These are phyloP conservation scores for Quercus variabilis DNA, from an alignment of 306 rosid species.

Conservation along the genomic window DNA sequence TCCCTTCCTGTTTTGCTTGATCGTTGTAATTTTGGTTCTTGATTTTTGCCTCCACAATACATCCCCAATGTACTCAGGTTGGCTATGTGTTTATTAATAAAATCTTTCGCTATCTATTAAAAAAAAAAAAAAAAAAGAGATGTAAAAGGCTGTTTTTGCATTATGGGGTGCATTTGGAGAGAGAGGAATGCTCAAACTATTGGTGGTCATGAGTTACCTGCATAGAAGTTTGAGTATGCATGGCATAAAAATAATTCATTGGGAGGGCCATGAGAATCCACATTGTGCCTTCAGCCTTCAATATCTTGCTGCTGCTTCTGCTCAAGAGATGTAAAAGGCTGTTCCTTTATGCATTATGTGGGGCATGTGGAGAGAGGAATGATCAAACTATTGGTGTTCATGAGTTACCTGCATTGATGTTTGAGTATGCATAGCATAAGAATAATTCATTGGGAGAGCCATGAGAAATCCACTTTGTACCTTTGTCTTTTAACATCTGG, in stretches of 20 bases:
- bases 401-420: neutral
- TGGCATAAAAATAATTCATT: neutral
- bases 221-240: neutral
- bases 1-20: no score
- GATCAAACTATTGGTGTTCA: neutral
- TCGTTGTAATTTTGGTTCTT: no score
- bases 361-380: neutral
- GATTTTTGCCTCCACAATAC: no score
- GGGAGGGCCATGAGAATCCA: neutral
- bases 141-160: no score
- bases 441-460: neutral
- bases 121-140: no score
- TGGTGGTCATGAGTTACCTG: neutral
- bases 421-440: neutral
- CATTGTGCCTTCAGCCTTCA: neutral
- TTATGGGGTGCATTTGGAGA: neutral
- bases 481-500: neutral
- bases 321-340: no score
- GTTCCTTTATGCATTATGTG: no score
- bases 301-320: neutral
- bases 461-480: neutral
- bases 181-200: neutral
- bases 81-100: no score
- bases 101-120: no score
- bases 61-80: no score